Evolutionary conservation across 148 eudicot species (phyloP).

Genomic region (Fagopyrum tataricum): DNA sequence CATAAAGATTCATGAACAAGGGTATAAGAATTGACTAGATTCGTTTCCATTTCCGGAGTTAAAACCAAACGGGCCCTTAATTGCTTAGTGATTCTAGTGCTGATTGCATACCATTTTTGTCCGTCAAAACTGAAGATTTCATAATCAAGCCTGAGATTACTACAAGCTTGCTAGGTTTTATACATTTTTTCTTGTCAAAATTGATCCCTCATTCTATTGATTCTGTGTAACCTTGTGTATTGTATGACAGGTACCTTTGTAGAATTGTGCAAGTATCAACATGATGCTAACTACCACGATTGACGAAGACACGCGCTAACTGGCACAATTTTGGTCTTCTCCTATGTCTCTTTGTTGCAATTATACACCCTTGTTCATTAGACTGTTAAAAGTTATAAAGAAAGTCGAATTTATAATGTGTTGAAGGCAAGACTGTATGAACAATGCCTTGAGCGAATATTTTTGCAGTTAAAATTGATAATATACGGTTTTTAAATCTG

Average conservation of each 20-base stretch:
- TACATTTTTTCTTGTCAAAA: no score
- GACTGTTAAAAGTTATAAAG: neutral
- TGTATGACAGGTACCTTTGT: conserved; percentile 7
- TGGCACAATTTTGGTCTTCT: conserved; percentile 4
- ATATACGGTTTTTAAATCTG: no score
- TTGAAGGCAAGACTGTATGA: neutral
- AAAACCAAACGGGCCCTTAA: no score
- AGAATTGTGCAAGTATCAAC: neutral
- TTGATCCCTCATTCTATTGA: neutral
- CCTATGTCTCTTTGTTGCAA: neutral
- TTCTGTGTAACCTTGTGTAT: neutral
- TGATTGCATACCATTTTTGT: neutral
- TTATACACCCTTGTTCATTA: conserved; percentile 3
- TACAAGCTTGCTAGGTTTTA: no score
- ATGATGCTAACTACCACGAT: neutral
- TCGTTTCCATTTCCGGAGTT: neutral
- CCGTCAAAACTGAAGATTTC: neutral
- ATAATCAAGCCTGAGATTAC: neutral
- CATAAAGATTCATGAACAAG: no score
- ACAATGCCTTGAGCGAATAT: neutral
- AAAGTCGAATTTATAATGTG: neutral
- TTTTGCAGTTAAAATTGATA: neutral
- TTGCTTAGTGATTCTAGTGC: neutral
- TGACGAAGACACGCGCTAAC: neutral
- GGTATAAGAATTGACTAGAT: neutral